phyloP scores from a whole-genome alignment of 192 early-diverging fungal species.

The Lunasporangiospora selenospora region DNA sequence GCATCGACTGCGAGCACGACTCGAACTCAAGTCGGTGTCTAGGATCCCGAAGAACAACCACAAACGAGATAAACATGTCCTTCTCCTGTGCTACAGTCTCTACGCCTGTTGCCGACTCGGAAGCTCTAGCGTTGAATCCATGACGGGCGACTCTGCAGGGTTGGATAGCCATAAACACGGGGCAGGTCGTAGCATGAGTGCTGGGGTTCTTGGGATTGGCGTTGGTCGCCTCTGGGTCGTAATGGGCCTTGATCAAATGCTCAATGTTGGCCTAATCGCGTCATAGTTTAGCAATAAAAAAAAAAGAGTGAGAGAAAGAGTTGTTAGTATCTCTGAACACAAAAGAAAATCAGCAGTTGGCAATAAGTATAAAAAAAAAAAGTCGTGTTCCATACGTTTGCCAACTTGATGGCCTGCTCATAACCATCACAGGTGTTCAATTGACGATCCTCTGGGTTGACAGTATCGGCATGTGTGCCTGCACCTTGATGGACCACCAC shows the following conservation, averaged over 20 bases:
- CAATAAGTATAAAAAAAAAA: background rate
- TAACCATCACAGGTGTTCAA: constrained; percentile 65
- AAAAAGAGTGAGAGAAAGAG: background rate
- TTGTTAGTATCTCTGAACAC: background rate
- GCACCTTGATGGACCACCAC: constrained; percentile 57
- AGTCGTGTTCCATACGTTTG: constrained; percentile 47
- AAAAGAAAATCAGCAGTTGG: background rate
- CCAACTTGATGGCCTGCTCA: constrained; percentile 59
- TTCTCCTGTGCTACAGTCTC: constrained; percentile 18
- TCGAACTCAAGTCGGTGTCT: constrained; percentile 59
- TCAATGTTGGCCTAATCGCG: constrained; percentile 65
- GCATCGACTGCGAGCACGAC: constrained; percentile 60
- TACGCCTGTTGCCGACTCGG: constrained; percentile 2
- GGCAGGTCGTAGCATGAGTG: constrained; percentile 53
- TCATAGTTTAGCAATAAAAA: too few relatives aligned
- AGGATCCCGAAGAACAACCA: constrained; percentile 58
- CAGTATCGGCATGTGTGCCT: constrained; percentile 33
- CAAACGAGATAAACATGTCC: constrained; percentile 48
- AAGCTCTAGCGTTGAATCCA: constrained; percentile 24
- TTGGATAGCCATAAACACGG: constrained; percentile 69
- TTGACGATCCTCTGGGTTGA: constrained; percentile 39
- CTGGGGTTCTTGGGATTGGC: constrained; percentile 20
- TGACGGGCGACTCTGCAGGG: constrained; percentile 52
- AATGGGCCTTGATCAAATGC: constrained; percentile 58
- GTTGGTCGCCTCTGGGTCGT: constrained; percentile 34